phyloP scores from a whole-genome alignment of 352 stramenopile genomes.

The Phytophthora megakarya region DNA sequence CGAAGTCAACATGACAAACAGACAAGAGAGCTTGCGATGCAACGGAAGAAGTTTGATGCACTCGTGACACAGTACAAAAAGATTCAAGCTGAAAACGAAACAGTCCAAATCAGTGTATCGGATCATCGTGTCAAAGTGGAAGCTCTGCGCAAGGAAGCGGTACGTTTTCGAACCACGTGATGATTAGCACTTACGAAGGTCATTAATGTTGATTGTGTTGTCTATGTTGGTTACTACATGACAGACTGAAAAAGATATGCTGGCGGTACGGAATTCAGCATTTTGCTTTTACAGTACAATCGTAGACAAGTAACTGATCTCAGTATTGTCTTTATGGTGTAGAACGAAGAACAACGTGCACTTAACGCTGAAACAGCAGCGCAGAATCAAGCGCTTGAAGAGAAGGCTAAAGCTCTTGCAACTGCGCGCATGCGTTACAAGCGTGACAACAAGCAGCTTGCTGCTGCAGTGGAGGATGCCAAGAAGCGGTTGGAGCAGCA shows the following conservation, averaged over 20 bases:
- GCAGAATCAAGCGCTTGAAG: slow-evolving; percentile 84
- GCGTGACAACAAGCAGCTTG: slow-evolving; percentile 85
- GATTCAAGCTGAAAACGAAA: slow-evolving; percentile 82
- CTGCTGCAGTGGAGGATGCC: slow-evolving; percentile 71
- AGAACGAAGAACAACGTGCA: slow-evolving; percentile 89
- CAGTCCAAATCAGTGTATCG: slow-evolving; percentile 67
- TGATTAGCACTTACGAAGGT: background rate
- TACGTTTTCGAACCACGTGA: slow-evolving; percentile 34
- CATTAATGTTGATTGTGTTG: slow-evolving; percentile 16
- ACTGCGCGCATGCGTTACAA: slow-evolving; percentile 91
- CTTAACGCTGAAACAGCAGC: slow-evolving; percentile 84
- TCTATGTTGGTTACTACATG: slow-evolving; percentile 12
- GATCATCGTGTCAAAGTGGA: slow-evolving; percentile 72
- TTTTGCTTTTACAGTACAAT: background rate
- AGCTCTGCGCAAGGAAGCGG: slow-evolving; percentile 81
- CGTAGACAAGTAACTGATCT: background rate
- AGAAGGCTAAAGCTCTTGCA: slow-evolving; percentile 86
- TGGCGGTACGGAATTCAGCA: slow-evolving; percentile 52
- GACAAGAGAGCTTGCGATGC: slow-evolving; percentile 62
- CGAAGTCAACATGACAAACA: slow-evolving; percentile 79
- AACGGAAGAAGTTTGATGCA: slow-evolving; percentile 83
- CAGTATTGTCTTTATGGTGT: slow-evolving; percentile 5
- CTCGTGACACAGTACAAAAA: slow-evolving; percentile 84
- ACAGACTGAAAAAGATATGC: slow-evolving; percentile 89
- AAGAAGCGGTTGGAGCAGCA: slow-evolving; percentile 86